These are phyloP conservation scores for Phalaenopsis hybrid DNA, from an alignment of 116 monocot species.

Conservation along the genomic window DNA sequence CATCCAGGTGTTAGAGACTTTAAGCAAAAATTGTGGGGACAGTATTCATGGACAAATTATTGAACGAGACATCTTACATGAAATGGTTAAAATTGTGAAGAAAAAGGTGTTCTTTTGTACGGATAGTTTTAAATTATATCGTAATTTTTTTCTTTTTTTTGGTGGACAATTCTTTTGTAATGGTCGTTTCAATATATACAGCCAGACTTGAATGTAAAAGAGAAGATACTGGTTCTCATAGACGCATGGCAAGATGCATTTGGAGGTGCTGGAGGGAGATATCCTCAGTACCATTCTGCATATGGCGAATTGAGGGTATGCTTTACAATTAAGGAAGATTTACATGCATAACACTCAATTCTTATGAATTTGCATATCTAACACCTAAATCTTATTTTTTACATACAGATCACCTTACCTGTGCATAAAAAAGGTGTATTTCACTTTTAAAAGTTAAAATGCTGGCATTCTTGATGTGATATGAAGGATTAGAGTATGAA, in stretches of 20 bases:
- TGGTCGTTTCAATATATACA: conserved; percentile 19
- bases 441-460: no score
- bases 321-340: background rate
- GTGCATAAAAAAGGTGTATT: no score
- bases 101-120: conserved; percentile 50
- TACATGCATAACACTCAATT: no score
- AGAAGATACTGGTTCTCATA: conserved; percentile 84
- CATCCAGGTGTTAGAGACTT: conserved; percentile 78
- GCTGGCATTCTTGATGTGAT: no score
- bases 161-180: background rate
- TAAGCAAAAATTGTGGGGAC: conserved; percentile 97
- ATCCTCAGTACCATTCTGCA: conserved; percentile 84
- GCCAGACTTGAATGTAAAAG: conserved; percentile 88
- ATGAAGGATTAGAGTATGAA: no score
- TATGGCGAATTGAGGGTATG: conserved; percentile 81
- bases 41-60: conserved; percentile 62
- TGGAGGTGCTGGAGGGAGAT: conserved; percentile 70
- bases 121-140: background rate
- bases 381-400: no score
- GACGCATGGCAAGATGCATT: conserved; percentile 98
- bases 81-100: conserved; percentile 94
- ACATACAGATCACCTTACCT: no score
- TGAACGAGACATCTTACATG: conserved; percentile 84
- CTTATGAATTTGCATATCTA: no score
- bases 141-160: background rate